A percentile compares a stretch with the other conserved stretches of the same genome.
These are phyloP conservation scores for Aspergillus quadrilineatus DNA, from an alignment of 2,329 filamentous ascomycete species.

Conservation along the genomic window DNA sequence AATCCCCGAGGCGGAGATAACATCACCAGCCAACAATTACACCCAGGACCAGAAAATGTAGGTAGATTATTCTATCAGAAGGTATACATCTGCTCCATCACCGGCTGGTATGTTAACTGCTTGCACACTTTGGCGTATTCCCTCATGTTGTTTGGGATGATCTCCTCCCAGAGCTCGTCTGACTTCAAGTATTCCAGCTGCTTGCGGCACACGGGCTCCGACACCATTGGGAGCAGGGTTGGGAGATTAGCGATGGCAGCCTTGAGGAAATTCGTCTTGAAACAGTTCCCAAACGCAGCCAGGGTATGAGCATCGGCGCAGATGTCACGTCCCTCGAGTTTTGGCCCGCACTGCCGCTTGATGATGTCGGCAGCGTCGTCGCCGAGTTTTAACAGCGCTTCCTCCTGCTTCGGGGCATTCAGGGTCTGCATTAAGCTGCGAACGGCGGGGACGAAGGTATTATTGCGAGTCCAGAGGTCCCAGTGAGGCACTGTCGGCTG, in stretches of 20 bases:
- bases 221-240: constrained; percentile 31
- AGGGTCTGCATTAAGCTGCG: constrained; percentile 32
- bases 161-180: constrained; percentile 34
- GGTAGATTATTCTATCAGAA: not conserved
- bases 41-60: too few species aligned
- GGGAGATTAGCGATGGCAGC: constrained; percentile 32
- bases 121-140: constrained; percentile 35
- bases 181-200: constrained; percentile 32
- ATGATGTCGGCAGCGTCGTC: constrained; percentile 37
- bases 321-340: constrained; percentile 32
- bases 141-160: constrained; percentile 36
- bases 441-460: constrained; percentile 37
- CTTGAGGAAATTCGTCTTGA: constrained; percentile 34
- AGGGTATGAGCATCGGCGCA: constrained; percentile 33
- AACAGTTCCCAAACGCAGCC: constrained; percentile 36
- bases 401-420: constrained; percentile 31
- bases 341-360: constrained; percentile 31
- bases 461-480: constrained; percentile 40
- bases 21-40: not conserved
- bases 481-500: constrained; percentile 36
- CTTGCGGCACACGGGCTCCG: constrained; percentile 31
- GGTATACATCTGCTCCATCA: constrained; percentile 17
- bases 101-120: constrained; percentile 19
- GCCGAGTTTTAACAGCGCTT: constrained; percentile 32
- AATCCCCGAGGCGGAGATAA: constrained; percentile 2